Base-by-base conservation (phyloP, 345 rosid species). In the Aegle marmelos region DNA sequence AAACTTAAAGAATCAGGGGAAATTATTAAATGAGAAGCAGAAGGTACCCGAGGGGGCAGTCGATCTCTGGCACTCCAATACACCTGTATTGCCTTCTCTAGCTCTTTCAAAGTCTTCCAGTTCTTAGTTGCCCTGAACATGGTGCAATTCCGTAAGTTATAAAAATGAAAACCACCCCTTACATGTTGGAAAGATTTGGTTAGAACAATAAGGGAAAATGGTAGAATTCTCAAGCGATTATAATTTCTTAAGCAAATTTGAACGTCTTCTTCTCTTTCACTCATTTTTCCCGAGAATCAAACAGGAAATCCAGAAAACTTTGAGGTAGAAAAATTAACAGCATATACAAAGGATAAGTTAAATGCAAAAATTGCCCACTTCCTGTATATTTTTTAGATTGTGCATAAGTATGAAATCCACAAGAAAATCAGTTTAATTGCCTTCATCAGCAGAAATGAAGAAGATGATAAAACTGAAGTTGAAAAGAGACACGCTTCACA, bases 101-200 rank as follows among this genome's bases (percentile, higher is more conserved):
- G 89, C 89, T 90, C 97, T 87, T 93, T 89, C 85, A 95, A 79
- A 68, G 92, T 88, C 82, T 89, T 91, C 98, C 98, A 95, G 78
- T 95, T 95, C 73, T 87, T 85, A 77, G 87, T 84, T 68, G 97
- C 95, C 91, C 98, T 95, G 83, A 60, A 56, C 13, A n/a, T 5
- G 65, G 11, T 59, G 61, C 39, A 50, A 31, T 28, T 45, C 16
- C 39, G 45, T 17, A 48, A 10, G 28, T 48, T 22, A 63, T 14
- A 37, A 48, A 48, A 74, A 24, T 48, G 53, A 34, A 11, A 33
- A 37, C 30, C 41, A 13, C 53, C 34, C 9, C n/a, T 27, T 1
- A 22, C 6, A 22, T 56, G n/a, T 56, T 30, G 21, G 61, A 31
- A 54, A 33, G 61, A 71, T 54, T 17, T 9, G 4, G 13, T 3